A percentile compares a stretch with the other conserved stretches of the same genome.
Evolutionary conservation across 2,329 filamentous ascomycete species (phyloP).

Genomic region (Didymella exigua): DNA sequence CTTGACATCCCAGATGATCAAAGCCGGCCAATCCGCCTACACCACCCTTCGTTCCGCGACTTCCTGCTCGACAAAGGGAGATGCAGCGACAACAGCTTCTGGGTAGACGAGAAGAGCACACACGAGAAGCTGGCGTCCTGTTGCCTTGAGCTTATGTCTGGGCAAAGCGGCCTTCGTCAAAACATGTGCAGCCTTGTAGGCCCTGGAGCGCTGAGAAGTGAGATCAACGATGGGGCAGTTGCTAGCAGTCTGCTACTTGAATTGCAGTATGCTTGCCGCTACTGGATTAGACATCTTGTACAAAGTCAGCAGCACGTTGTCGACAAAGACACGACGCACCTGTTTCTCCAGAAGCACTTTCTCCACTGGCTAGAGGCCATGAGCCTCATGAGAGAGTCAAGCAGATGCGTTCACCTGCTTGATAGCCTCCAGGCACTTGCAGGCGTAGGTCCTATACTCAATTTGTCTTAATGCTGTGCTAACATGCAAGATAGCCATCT

Average conservation of each 20-base stretch:
- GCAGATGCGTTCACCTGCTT: slow-evolving; percentile 24
- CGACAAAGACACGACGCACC: slow-evolving; percentile 34
- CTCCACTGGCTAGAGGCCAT: slow-evolving; percentile 56
- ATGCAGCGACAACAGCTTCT: background rate
- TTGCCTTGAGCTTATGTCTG: background rate
- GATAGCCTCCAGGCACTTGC: background rate
- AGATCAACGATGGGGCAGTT: background rate
- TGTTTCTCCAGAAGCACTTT: slow-evolving; percentile 48
- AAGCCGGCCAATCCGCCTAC: background rate
- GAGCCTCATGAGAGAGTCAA: slow-evolving; percentile 38
- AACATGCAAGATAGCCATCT: background rate
- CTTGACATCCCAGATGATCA: background rate
- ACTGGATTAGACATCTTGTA: slow-evolving; percentile 41
- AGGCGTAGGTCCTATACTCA: background rate
- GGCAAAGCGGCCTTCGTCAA: background rate
- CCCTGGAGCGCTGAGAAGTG: background rate
- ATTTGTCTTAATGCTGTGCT: background rate
- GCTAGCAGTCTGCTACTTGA: background rate
- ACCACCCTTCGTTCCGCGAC: slow-evolving; percentile 1
- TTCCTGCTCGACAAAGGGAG: background rate
- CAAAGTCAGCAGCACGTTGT: slow-evolving; percentile 23
- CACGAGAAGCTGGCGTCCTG: background rate
- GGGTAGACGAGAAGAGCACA: background rate
- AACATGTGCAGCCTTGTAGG: background rate
- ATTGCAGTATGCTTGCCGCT: slow-evolving; percentile 45